Evolutionary conservation across 2,329 filamentous ascomycete species (phyloP), one percentile per base, ranked within the genome.

Genomic region (Clarireedia monteithiana): DNA sequence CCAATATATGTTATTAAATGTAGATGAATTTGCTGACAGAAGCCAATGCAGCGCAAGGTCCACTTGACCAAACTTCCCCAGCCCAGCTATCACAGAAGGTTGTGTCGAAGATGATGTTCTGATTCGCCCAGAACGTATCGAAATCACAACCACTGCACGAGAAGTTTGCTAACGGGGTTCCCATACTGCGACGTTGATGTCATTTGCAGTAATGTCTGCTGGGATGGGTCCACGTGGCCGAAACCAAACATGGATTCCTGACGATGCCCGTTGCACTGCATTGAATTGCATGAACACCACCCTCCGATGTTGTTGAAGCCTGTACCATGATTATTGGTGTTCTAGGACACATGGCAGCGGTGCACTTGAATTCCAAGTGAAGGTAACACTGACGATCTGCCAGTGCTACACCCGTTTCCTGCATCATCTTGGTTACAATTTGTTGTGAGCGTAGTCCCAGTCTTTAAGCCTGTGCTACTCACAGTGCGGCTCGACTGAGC

Each of bases 1-100:
- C 88, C 89, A 95, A 74, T 86, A 95, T 1, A 88, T 81, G 24
- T 91, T 78, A 20, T 72, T 67, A 69, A 94, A 95, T 9, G 58
- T 64, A 12, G 71, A 66, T 0, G 90, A 87, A 70, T 91, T 88
- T 63, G 79, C 74, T 54, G 77, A 76, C 23, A 95, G 71, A 59
- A 0, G 82, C 87, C 62, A 82, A 75, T 42, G 77, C 72, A 1
- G 77, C 72, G 70, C 88, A 91, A 45, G 79, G 77, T 4, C 71
- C 59, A 58, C 84, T 77, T 34, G 47, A 65, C 85, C 87, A 95
- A 36, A 84, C 82, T 44, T 74, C 69, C 24, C 89, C 89, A 6
- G 91, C 91, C 91, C 91, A 96, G 67, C 52, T 9, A 1, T 48
- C 42, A 26, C 54, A 56, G 30, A 56, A 56, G 12, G 48, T 47